Evolutionary conservation across 2,329 filamentous ascomycete species (phyloP).

Genomic region (Ceratocystis huliohia): DNA sequence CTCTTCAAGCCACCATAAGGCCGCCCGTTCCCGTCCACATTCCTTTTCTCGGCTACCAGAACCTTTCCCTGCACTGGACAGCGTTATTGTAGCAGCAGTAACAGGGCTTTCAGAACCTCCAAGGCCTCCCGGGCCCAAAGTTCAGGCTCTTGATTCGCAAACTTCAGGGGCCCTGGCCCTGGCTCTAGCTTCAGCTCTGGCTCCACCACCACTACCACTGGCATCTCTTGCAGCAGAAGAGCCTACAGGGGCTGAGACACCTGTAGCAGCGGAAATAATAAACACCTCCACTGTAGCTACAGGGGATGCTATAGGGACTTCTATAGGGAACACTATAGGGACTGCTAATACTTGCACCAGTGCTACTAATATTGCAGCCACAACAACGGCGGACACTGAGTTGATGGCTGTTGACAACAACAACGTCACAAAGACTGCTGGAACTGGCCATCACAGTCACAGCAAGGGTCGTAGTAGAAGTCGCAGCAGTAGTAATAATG

Average conservation of each 20-base stretch:
- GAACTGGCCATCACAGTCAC: neutral
- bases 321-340: too few relatives aligned
- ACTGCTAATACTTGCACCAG: too few relatives aligned
- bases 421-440: neutral
- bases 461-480: neutral
- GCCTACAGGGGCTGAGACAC: neutral
- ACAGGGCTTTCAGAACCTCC: neutral
- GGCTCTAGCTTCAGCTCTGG: neutral
- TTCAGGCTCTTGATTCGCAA: neutral
- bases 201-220: neutral
- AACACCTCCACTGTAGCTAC: neutral
- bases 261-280: neutral
- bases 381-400: neutral
- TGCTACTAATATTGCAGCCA: neutral
- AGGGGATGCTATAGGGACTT: too few relatives aligned
- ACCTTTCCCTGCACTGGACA: conserved; percentile 14
- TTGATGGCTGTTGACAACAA: neutral
- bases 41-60: conserved; percentile 14
- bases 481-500: neutral
- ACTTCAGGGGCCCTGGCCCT: neutral
- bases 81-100: conserved; percentile 8
- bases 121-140: neutral
- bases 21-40: conserved; percentile 12
- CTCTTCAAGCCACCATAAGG: neutral
- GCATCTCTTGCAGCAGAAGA: neutral